phyloP scores from a whole-genome alignment of 2,329 filamentous ascomycete genomes.

The Xylariaceae sp. region DNA sequence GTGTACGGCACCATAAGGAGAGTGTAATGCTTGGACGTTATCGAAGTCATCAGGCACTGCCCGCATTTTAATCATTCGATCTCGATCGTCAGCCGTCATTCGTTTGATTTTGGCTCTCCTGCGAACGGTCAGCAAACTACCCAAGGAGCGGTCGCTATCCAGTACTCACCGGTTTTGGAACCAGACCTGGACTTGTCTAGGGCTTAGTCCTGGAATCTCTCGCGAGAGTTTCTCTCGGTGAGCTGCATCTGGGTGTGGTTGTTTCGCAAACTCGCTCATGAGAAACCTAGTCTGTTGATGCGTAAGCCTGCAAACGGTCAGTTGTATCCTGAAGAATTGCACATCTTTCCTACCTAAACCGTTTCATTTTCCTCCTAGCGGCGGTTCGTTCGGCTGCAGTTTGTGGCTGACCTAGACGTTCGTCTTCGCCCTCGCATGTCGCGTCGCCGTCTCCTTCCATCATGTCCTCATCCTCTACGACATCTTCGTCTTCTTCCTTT shows the following conservation, averaged over 20 bases:
- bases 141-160: slow-evolving; percentile 30
- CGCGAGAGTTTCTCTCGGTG: slow-evolving; percentile 81
- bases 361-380: slow-evolving; percentile 63
- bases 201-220: slow-evolving; percentile 87
- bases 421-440: slow-evolving; percentile 47
- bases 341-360: slow-evolving; percentile 58
- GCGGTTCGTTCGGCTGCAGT: slow-evolving; percentile 44
- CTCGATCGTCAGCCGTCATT: slow-evolving; percentile 63
- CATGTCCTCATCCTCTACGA: slow-evolving; percentile 52
- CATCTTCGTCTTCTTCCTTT: slow-evolving; percentile 49
- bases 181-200: slow-evolving; percentile 94
- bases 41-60: slow-evolving; percentile 67
- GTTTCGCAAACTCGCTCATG: slow-evolving; percentile 94
- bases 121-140: slow-evolving; percentile 20
- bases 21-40: slow-evolving; percentile 63
- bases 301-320: slow-evolving; percentile 61
- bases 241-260: slow-evolving; percentile 87
- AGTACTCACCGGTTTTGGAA: slow-evolving; percentile 88
- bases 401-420: slow-evolving; percentile 45
- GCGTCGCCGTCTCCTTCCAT: slow-evolving; percentile 44
- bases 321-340: slow-evolving; percentile 18
- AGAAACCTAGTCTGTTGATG: slow-evolving; percentile 96
- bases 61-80: slow-evolving; percentile 67
- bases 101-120: slow-evolving; percentile 69
- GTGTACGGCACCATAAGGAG: slow-evolving; percentile 59